Evolutionary conservation across 2,329 filamentous ascomycete genomes (phyloP), one percentile per base, ranked within the genome.

Genomic region (Cercospora sesami): DNA sequence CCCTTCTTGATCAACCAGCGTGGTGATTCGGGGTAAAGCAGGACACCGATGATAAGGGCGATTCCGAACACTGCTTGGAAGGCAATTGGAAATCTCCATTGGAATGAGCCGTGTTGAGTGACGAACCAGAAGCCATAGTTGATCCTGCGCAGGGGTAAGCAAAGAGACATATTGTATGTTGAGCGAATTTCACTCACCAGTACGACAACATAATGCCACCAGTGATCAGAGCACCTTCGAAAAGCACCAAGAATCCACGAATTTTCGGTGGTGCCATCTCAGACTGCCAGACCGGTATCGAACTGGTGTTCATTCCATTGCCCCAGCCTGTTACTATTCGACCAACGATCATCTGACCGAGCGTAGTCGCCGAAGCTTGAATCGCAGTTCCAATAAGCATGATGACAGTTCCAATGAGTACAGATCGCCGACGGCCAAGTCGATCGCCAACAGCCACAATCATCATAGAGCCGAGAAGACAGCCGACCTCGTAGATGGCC

Each of bases 231-330:
- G 94, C 94, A 76, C 97, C 97, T 79, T 98, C 94, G 73, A 98
- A 97, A 78, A 94, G 97, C 23, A 94, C 94, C 69, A 98, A 85
- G 80, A 94, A 94, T 68, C 94, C 94, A 75, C 94, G 87, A 80
- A 96, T 97, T 77, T 97, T 94, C 2, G 94, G 92, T 39, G 94
- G 94, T 51, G 94, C 97, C 75, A 83, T 83, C 66, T 83, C 82
- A 12, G 80, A 81, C 71, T 83, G 82, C 69, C 82, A 83, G 31
- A 83, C 79, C 4, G 82, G 82, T 2, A 83, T 81, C n/a, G 81
- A 81, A 64, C 58, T 63, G 0, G 71, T 73, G 36, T 72, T 71
- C 71, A 73, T 72, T 26, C 83, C 75, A 67, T 79, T 79, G 10
- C 81, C 81, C 39, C 81, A 77, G 0, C 81, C 78, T 80, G 87